Evolutionary conservation across 495 filamentous ascomycete genomes (phyloP).

Genomic region (Cudoniella acicularis): DNA sequence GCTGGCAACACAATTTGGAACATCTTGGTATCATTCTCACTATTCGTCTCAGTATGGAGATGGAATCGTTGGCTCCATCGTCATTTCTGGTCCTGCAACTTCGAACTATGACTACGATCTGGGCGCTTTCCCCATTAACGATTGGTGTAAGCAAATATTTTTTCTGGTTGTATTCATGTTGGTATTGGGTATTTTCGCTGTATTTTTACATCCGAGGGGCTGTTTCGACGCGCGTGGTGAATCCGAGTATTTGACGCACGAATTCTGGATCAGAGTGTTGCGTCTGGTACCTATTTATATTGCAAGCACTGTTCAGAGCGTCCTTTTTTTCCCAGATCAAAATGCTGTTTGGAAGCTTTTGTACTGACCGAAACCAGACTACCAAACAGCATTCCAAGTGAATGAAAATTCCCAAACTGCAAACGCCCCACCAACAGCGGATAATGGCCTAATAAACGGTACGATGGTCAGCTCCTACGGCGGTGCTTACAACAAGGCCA

Average conservation of each 20-base stretch:
- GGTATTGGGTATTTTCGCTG: too few species aligned
- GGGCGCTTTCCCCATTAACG: conserved; percentile 41
- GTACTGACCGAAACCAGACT: background rate
- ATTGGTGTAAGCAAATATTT: conserved; percentile 33
- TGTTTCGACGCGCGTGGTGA: too few species aligned
- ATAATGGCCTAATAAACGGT: conserved; percentile 28
- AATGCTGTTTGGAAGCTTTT: background rate
- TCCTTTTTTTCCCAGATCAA: too few species aligned
- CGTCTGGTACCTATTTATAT: too few species aligned
- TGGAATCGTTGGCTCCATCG: conserved; percentile 42
- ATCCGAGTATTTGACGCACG: too few species aligned
- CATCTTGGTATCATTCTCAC: conserved; percentile 59
- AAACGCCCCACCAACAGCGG: background rate
- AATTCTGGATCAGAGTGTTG: too few species aligned
- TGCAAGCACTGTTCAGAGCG: too few species aligned
- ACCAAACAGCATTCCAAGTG: conserved; percentile 2
- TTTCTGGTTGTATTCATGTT: too few species aligned
- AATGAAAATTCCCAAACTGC: conserved; percentile 23
- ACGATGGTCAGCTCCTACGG: conserved; percentile 27
- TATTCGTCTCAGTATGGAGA: conserved; percentile 49
- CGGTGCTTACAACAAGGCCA: conserved; percentile 2
- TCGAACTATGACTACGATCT: conserved; percentile 41
- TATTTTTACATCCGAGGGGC: too few species aligned
- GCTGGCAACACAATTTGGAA: conserved; percentile 47
- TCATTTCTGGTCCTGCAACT: conserved; percentile 33